Evolutionary conservation across 2,329 filamentous ascomycete genomes (phyloP).

Genomic region (Penicillium expansum): DNA sequence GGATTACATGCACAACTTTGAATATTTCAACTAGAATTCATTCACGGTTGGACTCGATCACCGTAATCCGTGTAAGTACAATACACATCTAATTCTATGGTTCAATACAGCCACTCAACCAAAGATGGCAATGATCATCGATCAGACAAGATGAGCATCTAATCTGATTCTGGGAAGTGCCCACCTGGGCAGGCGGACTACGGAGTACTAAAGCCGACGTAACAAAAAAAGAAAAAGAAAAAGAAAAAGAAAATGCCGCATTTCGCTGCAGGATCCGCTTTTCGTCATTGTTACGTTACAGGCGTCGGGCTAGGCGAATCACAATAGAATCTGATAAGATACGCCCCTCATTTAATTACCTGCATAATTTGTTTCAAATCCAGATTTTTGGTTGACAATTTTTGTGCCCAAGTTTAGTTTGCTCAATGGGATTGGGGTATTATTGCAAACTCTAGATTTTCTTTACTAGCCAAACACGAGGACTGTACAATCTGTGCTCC

Average conservation of each 20-base stretch:
- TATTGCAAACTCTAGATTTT: not conserved
- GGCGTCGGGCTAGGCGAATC: not conserved
- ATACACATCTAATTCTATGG: not conserved
- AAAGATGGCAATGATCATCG: not conserved
- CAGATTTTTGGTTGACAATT: not conserved
- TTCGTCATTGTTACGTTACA: conserved; percentile 2
- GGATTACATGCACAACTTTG: not conserved
- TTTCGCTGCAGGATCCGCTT: not conserved
- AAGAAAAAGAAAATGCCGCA: conserved; percentile 7
- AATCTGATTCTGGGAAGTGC: conserved; percentile 28
- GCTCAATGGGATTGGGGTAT: not conserved
- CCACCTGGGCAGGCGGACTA: not conserved
- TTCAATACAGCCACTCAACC: not conserved
- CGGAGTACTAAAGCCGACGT: not conserved
- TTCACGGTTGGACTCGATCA: not conserved
- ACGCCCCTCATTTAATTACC: not conserved
- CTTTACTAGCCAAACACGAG: not conserved
- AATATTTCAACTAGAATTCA: too few species aligned
- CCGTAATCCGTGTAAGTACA: not conserved
- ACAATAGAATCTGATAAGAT: conserved; percentile 3
- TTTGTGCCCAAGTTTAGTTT: not conserved
- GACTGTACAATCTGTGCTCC: not conserved
- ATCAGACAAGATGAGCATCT: conserved; percentile 33
- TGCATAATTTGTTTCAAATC: not conserved
- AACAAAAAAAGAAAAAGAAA: not conserved